phyloP scores from a whole-genome alignment of 140 eudicot species.

The Cichorium intybus region DNA sequence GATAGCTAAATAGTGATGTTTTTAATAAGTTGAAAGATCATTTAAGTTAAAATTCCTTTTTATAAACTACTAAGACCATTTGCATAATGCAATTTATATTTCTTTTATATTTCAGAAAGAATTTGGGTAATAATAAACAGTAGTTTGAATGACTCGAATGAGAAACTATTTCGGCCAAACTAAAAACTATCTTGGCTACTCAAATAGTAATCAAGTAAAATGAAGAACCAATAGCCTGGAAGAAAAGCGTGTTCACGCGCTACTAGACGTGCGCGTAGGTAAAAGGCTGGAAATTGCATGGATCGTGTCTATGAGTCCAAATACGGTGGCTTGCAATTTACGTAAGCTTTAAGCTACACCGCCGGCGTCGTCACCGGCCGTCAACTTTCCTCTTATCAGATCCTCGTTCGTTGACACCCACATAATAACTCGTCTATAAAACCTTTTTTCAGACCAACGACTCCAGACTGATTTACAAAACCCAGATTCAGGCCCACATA shows the following conservation, averaged over 20 bases:
- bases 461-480: slow-evolving; percentile 17
- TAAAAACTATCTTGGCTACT: too few species aligned
- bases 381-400: slow-evolving; percentile 52
- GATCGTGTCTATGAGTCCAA: slow-evolving; percentile 38
- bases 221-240: neutral
- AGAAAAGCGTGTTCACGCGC: slow-evolving; percentile 17
- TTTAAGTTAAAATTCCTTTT: too few species aligned
- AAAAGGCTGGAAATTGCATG: slow-evolving; percentile 22
- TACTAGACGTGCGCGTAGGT: slow-evolving; percentile 14
- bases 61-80: too few species aligned
- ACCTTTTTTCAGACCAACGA: slow-evolving; percentile 17
- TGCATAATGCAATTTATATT: too few species aligned
- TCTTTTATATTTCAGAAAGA: too few species aligned
- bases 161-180: too few species aligned
- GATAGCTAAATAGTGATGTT: too few species aligned
- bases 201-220: too few species aligned
- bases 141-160: too few species aligned
- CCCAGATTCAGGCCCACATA: neutral
- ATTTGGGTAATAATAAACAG: too few species aligned
- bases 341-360: slow-evolving; percentile 72
- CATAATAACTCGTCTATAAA: slow-evolving; percentile 6
- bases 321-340: slow-evolving; percentile 35
- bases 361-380: slow-evolving; percentile 92
- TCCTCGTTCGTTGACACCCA: slow-evolving; percentile 28
- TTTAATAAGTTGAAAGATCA: too few species aligned